Evolutionary conservation across 2,329 filamentous ascomycete genomes (phyloP), one percentile per base, ranked within the genome.

Genomic region (Talaromyces sp.): DNA sequence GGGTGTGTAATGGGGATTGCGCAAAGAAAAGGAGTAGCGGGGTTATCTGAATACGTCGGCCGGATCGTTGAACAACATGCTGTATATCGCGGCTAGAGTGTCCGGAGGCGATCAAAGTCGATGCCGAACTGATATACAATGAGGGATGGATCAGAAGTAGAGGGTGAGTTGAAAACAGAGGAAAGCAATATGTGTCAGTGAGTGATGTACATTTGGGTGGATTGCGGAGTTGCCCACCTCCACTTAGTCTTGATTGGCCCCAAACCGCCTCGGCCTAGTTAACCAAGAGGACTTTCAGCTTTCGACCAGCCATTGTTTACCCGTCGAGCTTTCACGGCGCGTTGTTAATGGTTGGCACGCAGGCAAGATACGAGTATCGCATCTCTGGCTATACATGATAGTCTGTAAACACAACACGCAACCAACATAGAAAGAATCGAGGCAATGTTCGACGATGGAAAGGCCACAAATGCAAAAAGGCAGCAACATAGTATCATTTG

Each of bases 31-130:
- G 63, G 63, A 63, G 64, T 65, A 66, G 60, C 42, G 64, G 57
- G 28, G 44, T 42, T 57, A 31, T 55, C 37, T 57, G 63, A 25
- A 54, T 39, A 25, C 61, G 58, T 64, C 57, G 66, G 66, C 66
- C 64, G 66, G 64, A 65, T 64, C 64, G 62, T 64, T 46, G 64
- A 23, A 25, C 35, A 66, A 66, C 71, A 73, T 73, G 60, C 66
- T 70, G 64, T 72, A 71, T 70, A 62, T 66, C 62, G n/a, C 37
- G 23, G 59, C 21, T 50, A 52, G 48, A 5, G 16, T 44, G 52
- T 55, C 18, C 6, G n/a, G 28, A 33, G 31, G 58, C 55, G 58
- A 63, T 59, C 48, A 58, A 18, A 9, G 28, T 35, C 56, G 55
- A 56, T 31, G 14, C 50, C 23, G 55, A 56, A 8, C n/a, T 28